These are phyloP conservation scores for Xylaria cubensis DNA, from an alignment of 495 filamentous ascomycete genomes.

Conservation along the genomic window DNA sequence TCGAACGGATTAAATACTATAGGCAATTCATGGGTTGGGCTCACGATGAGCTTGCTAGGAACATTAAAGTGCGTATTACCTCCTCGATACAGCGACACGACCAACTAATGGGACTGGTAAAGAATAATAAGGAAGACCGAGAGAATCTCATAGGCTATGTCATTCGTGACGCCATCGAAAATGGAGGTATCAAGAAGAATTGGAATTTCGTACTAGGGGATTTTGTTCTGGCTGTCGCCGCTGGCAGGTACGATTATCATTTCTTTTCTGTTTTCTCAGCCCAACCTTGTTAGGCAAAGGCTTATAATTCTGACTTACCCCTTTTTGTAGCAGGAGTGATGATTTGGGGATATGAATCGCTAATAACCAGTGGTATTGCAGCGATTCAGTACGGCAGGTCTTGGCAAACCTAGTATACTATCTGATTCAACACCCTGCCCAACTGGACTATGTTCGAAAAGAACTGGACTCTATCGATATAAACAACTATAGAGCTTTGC, in stretches of 20 bases:
- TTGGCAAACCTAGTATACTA: background rate
- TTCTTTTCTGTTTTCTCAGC: background rate
- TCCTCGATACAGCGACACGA: no score
- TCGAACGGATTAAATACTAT: slow-evolving; percentile 7
- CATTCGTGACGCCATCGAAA: background rate
- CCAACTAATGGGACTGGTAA: background rate
- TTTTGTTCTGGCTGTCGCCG: slow-evolving; percentile 1
- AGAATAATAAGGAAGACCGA: background rate
- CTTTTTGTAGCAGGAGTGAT: no score
- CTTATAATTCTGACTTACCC: no score
- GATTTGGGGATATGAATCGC: no score
- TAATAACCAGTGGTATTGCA: background rate
- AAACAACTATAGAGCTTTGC: background rate
- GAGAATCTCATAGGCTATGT: slow-evolving; percentile 6
- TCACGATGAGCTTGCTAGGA: background rate
- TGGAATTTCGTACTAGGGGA: slow-evolving; percentile 7
- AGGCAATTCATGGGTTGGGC: slow-evolving; percentile 13
- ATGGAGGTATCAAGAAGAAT: slow-evolving; percentile 10
- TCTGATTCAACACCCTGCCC: background rate
- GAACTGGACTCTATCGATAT: background rate
- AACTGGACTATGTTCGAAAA: background rate
- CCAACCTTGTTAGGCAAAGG: background rate
- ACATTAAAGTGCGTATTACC: background rate
- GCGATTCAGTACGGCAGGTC: background rate
- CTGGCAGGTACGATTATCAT: background rate